Base-by-base conservation (phyloP, 352 stramenopile genomes). In the Phytophthora nicotianae region DNA sequence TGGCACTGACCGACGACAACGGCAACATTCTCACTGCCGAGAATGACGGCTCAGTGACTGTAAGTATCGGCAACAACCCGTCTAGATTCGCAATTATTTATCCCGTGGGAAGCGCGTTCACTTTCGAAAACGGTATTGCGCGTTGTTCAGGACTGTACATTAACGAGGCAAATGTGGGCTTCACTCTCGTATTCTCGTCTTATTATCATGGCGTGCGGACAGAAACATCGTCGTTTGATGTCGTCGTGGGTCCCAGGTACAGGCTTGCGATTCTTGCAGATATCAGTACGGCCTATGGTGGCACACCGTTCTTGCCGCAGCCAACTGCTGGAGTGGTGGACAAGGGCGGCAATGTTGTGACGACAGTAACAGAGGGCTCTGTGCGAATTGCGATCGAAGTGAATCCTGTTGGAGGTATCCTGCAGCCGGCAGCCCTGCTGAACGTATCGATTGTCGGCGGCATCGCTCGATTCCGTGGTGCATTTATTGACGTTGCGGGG, bases 251-350 rank as follows among this genome's bases (percentile, higher is more conserved):
- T 7, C 63, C 74, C 8, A 68, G 70, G 5, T 89, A 87, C 56
- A 70, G 68, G 17, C 71, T 97, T 21, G 63, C 68, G 20, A 86
- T 96, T 62, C 52, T 80, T 37, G 66, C 83, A 17, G 81, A 95
- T 61, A 79, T 93, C 45, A 91, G 83, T 76, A 94, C 77, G 2
- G 86, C 89, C 4, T 92, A 81, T 40, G 84, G 88, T 52, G 89
- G 89, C 2, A 88, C 74, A 9, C 62, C 80, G 0, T 95, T 97
- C 56, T 67, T 79, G 19, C 88, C 88, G 1, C 88, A 96, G 51
- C 88, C 89, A 7, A 67, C 70, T n/a, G 80, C 81, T 2, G 82
- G 68, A 19, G 79, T 97, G 16, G 86, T 97, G 5, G 88, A 97
- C 54, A 79, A 74, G 49, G 87, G 87, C 20, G 87, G 84, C 2